Evolutionary conservation across 2,329 filamentous ascomycete species (phyloP), one percentile per base, ranked within the genome.

Genomic region (Hypoxylon sp.): DNA sequence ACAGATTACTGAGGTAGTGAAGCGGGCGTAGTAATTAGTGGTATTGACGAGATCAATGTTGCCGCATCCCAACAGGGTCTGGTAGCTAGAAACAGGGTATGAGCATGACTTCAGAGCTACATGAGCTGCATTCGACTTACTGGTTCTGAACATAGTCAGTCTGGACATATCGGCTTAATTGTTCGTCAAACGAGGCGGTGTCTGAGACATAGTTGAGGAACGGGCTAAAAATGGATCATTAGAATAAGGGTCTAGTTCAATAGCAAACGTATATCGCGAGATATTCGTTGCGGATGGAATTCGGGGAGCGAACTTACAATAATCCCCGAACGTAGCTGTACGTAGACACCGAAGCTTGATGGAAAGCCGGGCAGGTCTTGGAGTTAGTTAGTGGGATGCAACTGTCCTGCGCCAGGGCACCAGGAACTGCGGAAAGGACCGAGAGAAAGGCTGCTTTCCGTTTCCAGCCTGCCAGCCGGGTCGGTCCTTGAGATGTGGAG

Each of bases 1-100:
- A 82, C 95, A 99, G 64, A 99, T 83, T 63, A 96, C 88, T 60
- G 90, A 95, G 42, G 87, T 95, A 4, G 94, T 96, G 77, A 94
- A 99, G 68, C 95, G 89, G 45, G 95, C 94, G 76, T 99, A 99
- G 70, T 93, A 85, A 69, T 89, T 83, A 66, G 86, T 88, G 3
- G 92, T 88, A 72, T 96, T 90, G 53, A 85, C 86, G 54, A 93
- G 83, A 70, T 95, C 86, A 68, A 97, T 81, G 61, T 84, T 83
- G 43, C 84, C 81, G 73, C 95, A 99, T 53, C 94, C 94, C 63
- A 99, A 84, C 43, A 92, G 80, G 49, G 83, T 81, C 73, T 90
- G 83, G 76, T 94, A 99, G 79, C 94, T 98, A 42, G 70, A 60
- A 60, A 35, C 43, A 4, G 7, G 26, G 48, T 29, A 54, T 69